These are phyloP conservation scores for Colletotrichum nymphaeae DNA, from an alignment of 2,329 filamentous ascomycete genomes.

Conservation along the genomic window DNA sequence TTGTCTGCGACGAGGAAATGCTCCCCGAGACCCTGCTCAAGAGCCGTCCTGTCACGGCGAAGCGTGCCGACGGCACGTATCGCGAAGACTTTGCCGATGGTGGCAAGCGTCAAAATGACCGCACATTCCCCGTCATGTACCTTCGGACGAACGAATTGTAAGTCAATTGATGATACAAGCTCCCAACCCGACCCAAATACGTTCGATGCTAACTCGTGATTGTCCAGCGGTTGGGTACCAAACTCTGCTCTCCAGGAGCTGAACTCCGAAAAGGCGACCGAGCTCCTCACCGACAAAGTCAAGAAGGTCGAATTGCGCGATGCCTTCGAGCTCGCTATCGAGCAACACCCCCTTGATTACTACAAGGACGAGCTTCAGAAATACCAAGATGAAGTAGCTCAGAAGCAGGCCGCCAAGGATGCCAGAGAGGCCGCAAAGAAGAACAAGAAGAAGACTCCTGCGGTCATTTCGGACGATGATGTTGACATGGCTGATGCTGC, in stretches of 20 bases:
- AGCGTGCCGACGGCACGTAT: conserved; percentile 85
- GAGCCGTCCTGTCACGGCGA: conserved; percentile 85
- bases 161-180: conserved; percentile 54
- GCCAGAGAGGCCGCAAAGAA: conserved; percentile 60
- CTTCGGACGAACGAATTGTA: conserved; percentile 96
- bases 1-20: conserved; percentile 95
- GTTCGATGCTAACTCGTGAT: conserved; percentile 10
- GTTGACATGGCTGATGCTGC: conserved; percentile 70
- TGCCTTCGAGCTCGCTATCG: conserved; percentile 83
- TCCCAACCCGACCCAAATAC: background rate
- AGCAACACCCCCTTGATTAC: conserved; percentile 80
- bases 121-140: conserved; percentile 96
- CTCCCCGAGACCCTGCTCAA: conserved; percentile 82
- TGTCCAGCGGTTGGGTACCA: conserved; percentile 84
- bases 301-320: conserved; percentile 77
- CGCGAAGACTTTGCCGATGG: conserved; percentile 88
- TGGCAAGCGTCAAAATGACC: conserved; percentile 85
- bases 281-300: conserved; percentile 79
- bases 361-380: conserved; percentile 85
- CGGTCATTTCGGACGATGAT: conserved; percentile 66
- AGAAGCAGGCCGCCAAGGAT: conserved; percentile 63
- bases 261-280: conserved; percentile 76
- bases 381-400: conserved; percentile 74
- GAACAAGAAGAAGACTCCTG: conserved; percentile 59
- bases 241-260: conserved; percentile 87